These are phyloP conservation scores for Turnera subulata DNA, from an alignment of 345 rosid species.

Conservation along the genomic window DNA sequence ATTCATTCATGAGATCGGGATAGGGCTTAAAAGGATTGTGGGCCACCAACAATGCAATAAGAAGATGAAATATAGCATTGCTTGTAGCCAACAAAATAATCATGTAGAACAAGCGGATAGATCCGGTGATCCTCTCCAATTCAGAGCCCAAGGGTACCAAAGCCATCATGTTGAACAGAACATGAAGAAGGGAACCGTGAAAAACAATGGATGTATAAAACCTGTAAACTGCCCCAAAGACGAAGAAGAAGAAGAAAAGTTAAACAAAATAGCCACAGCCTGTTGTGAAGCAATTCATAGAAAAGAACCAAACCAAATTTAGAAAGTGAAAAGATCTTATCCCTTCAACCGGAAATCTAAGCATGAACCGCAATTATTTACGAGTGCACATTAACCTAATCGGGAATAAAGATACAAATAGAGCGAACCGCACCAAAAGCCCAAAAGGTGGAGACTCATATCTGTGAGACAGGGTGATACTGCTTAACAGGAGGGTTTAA, in stretches of 20 bases:
- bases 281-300: background rate
- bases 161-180: conserved; percentile 93
- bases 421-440: no score
- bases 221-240: conserved; percentile 69
- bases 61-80: conserved; percentile 77
- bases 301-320: background rate
- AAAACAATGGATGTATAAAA: conserved; percentile 69
- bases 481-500: no score
- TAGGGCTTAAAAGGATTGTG: conserved; percentile 52
- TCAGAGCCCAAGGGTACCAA: conserved; percentile 95
- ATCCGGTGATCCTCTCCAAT: conserved; percentile 97
- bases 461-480: no score
- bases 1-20: conserved; percentile 57
- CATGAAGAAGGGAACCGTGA: conserved; percentile 90
- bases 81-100: conserved; percentile 71
- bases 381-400: no score
- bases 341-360: no score
- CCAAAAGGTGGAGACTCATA: no score
- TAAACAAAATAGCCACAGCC: conserved; percentile 8
- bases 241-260: conserved; percentile 3
- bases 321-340: background rate
- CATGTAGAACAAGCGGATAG: conserved; percentile 69
- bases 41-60: conserved; percentile 57
- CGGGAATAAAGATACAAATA: no score
- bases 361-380: no score